A percentile compares a stretch with the other conserved stretches of the same genome.
phyloP scores from a whole-genome alignment of 176 grass and related monocot species.

The Aegilops sharonensis region DNA sequence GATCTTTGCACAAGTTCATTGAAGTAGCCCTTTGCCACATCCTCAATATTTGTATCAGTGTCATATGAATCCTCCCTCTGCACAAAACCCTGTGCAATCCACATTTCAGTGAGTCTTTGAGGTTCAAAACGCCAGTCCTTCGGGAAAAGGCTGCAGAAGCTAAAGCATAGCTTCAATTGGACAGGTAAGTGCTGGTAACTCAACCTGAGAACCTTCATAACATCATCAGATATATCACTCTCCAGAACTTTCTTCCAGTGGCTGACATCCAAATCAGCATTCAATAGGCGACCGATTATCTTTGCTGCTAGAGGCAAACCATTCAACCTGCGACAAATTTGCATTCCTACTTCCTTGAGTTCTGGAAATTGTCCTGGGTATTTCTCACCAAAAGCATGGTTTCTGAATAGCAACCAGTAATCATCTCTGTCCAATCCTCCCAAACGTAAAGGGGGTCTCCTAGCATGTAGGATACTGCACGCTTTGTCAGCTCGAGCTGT shows the following conservation, averaged over 20 bases:
- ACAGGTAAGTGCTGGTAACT: slow-evolving; percentile 56
- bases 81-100: slow-evolving; percentile 67
- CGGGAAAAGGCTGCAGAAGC: slow-evolving; percentile 61
- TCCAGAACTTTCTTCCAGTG: slow-evolving; percentile 52
- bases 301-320: slow-evolving; percentile 66
- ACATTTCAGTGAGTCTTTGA: slow-evolving; percentile 49
- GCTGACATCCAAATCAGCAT: slow-evolving; percentile 30
- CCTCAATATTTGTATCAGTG: slow-evolving; percentile 1
- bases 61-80: slow-evolving; percentile 35
- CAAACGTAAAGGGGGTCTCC: slow-evolving; percentile 23
- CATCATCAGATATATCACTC: slow-evolving; percentile 64
- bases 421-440: slow-evolving; percentile 49
- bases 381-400: slow-evolving; percentile 37
- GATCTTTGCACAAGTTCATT: slow-evolving; percentile 55
- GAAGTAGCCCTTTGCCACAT: slow-evolving; percentile 41
- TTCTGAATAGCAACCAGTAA: slow-evolving; percentile 50
- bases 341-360: slow-evolving; percentile 45
- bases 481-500: slow-evolving; percentile 46
- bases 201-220: slow-evolving; percentile 57
- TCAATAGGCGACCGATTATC: slow-evolving; percentile 49
- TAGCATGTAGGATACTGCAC: slow-evolving; percentile 29
- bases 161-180: slow-evolving; percentile 62
- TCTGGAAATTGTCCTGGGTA: slow-evolving; percentile 30
- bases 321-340: slow-evolving; percentile 45
- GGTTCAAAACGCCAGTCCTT: slow-evolving; percentile 46